phyloP scores from a whole-genome alignment of 1,284 basidiomycete genomes.

The Chalciporus sp. region DNA sequence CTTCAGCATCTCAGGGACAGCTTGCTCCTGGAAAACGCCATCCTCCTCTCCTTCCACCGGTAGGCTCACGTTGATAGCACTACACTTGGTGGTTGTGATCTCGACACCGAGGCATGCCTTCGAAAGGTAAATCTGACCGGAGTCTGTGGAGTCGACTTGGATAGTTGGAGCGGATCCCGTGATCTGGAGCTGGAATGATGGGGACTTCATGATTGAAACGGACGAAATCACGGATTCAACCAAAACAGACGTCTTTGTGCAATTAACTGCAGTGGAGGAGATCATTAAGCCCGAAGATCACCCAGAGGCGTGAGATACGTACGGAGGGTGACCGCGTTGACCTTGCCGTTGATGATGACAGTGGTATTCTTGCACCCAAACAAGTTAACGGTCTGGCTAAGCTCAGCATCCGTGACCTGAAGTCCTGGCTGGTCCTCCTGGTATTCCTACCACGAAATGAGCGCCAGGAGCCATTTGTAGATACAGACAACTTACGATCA shows the following conservation, averaged over 20 bases:
- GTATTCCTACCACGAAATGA: constrained; percentile 69
- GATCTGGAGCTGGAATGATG: constrained; percentile 93
- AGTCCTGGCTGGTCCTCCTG: constrained; percentile 84
- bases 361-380: constrained; percentile 93
- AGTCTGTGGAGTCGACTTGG: constrained; percentile 93
- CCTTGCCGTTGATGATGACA: constrained; percentile 89
- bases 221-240: constrained; percentile 92
- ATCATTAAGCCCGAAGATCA: constrained; percentile 6
- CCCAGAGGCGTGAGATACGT: constrained; percentile 31
- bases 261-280: constrained; percentile 65
- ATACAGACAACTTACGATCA: constrained; percentile 66
- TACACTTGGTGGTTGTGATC: constrained; percentile 95
- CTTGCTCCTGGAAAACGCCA: constrained; percentile 88
- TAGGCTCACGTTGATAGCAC: constrained; percentile 89
- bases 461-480: not conserved
- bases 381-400: constrained; percentile 88
- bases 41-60: constrained; percentile 89
- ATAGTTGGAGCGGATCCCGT: constrained; percentile 90
- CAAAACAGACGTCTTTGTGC: constrained; percentile 86
- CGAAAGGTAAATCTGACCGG: constrained; percentile 93
- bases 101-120: constrained; percentile 80
- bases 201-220: constrained; percentile 86
- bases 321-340: constrained; percentile 93
- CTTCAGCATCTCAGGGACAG: constrained; percentile 96
- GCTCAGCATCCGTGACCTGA: constrained; percentile 76